Base-by-base conservation (phyloP, 805 yeast genomes). In the Candida gorgasii region DNA sequence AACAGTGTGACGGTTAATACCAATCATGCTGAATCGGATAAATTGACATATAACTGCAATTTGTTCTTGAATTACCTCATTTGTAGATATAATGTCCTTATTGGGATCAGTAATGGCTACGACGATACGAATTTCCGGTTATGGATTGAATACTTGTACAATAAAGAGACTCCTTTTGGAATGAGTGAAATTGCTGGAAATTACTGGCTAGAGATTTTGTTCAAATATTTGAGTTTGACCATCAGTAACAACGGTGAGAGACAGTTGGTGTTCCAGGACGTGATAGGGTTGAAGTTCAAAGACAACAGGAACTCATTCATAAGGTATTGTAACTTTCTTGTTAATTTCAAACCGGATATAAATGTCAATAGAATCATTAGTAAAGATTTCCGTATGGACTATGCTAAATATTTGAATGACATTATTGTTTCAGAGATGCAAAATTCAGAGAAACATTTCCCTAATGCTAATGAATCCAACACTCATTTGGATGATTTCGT, bases 141-240 rank as follows among this genome's bases (percentile, higher is more conserved):
- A 15, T 65, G 71, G 69, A 42, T 51, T 11, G 63, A 59, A 14
- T 69, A 53, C 44, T 55, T 69, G 39, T 37, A 36, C 17, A 40
- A 53, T 19, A 50, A 55, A 40, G 42, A 49, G 6, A 42, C 34
- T 18, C 60, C 58, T 15, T 61, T 61, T 43, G 42, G 41, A 6
- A 60, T 59, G 45, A 56, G 65, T 9, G 62, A 65, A 31, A 59
- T 68, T 8, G 62, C 68, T 3, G 66, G 65, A 5, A 59, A 58
- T 36, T 45, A 55, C 27, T 70, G 75, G 75, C 49, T 61, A 8
- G 63, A 59, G 14, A 46, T 58, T 14, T 47, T 69, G 23, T 57
- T 54, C 43, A 46, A 46, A 24, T 44, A 49, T 19, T 44, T 49
- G 31, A 44, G 47, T 30, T 46, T 47, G 32, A 18, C 48, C 46